Conservation (phyloP, 202 grass and related monocot species). For the Panicum virgatum region DNA sequence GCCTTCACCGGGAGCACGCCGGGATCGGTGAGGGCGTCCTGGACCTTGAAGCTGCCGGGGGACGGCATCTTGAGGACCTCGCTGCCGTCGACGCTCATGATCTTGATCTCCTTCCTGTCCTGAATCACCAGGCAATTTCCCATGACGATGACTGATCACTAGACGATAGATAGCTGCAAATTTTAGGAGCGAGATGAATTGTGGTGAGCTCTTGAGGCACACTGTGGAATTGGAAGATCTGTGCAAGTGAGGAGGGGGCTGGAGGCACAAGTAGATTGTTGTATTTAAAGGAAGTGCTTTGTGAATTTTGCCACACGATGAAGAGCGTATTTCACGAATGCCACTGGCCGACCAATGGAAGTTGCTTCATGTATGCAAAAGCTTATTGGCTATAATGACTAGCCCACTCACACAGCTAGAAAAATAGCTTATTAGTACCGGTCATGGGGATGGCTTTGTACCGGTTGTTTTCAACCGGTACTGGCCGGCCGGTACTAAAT, state of each 20-base stretch:
- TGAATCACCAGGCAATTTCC: slow-evolving; percentile 73
- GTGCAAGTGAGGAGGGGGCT: neutral
- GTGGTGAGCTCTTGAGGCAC: neutral
- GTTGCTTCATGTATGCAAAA: neutral
- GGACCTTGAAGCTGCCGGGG: slow-evolving; percentile 8
- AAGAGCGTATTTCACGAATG: slow-evolving; percentile 4
- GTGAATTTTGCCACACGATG: neutral
- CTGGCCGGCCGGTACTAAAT: too few relatives aligned
- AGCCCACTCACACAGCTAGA: too few relatives aligned
- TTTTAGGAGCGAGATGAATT: neutral
- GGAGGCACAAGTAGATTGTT: neutral
- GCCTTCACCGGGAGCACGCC: neutral
- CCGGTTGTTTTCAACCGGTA: too few relatives aligned
- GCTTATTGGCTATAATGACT: neutral
- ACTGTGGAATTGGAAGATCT: neutral
- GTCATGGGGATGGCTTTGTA: too few relatives aligned
- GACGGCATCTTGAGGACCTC: slow-evolving; percentile 32
- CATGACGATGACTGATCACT: slow-evolving; percentile 33
- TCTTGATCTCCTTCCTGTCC: slow-evolving; percentile 56
- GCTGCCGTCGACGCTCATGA: slow-evolving; percentile 47
- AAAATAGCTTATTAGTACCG: too few relatives aligned
- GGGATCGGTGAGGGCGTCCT: neutral
- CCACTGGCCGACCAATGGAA: slow-evolving; percentile 5
- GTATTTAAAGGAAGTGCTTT: slow-evolving; percentile 41
- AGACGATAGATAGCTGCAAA: neutral